A percentile compares a stretch with the other conserved stretches of the same genome.
These are phyloP conservation scores for Cladochytrium replicatum DNA, from an alignment of 192 early-diverging fungal species.

Conservation along the genomic window DNA sequence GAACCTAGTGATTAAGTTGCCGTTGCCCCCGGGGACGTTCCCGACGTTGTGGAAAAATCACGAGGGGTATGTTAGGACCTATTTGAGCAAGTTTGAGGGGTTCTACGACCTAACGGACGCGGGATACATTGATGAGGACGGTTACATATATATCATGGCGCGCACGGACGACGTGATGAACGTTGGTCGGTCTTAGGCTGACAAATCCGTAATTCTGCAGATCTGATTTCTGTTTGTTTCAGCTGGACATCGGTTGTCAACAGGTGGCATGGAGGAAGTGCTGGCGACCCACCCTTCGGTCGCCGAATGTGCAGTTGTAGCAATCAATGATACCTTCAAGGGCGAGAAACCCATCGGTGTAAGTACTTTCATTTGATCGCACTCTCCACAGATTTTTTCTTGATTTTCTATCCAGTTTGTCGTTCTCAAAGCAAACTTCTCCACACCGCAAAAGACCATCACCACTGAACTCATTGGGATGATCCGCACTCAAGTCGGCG, in stretches of 20 bases:
- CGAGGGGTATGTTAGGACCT: conserved; percentile 55
- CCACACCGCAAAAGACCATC: conserved; percentile 6
- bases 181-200: conserved; percentile 74
- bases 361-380: neutral
- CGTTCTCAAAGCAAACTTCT: conserved; percentile 16
- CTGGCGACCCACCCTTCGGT: conserved; percentile 49
- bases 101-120: conserved; percentile 78
- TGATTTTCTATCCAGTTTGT: too few relatives aligned
- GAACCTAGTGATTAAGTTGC: conserved; percentile 67
- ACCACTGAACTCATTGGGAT: conserved; percentile 44
- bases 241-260: conserved; percentile 70
- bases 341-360: conserved; percentile 29
- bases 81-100: conserved; percentile 68
- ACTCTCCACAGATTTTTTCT: too few relatives aligned
- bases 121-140: conserved; percentile 57
- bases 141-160: conserved; percentile 31
- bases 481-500: conserved; percentile 60
- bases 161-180: conserved; percentile 62
- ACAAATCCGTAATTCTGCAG: too few relatives aligned
- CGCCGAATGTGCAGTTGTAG: conserved; percentile 35
- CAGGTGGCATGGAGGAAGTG: conserved; percentile 66
- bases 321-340: conserved; percentile 22
- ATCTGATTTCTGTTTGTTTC: conserved; percentile 8
- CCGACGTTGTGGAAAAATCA: conserved; percentile 72
- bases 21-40: conserved; percentile 71